Base-by-base conservation (phyloP, 768 basidiomycete genomes). In the Mycena indigotica region DNA sequence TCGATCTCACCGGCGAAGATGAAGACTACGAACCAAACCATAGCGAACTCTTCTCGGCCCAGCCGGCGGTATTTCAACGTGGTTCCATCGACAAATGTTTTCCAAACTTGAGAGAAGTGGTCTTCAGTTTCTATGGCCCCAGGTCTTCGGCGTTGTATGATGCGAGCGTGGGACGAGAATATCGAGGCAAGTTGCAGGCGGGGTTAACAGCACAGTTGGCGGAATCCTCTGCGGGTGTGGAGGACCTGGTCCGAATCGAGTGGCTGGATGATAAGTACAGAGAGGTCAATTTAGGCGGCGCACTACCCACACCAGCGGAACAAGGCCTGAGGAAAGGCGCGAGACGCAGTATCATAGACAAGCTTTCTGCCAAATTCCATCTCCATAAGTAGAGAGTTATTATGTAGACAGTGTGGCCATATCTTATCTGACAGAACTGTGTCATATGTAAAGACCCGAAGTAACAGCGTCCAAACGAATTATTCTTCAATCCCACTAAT, bases 241-340 rank as follows among this genome's bases (percentile, higher is more conserved):
- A 23, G 41, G 41, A 21, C 5, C 41, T 13, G 41, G n/a, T 44
- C 8, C 12, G 23, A 21, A 19, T 44, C 23, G 13, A 44, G n/a
- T 44, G 41, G 41, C 12, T 44, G 41, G 41, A 44, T 19, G 8
- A 16, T 13, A 8, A 44, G 23, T 44, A 23, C 8, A 13, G 41
- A 21, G 23, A 23, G 41, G 41, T 44, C 8, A 21, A 44, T 35
- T 74, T n/a, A n/a, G n/a, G n/a, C n/a, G n/a, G n/a, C n/a, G n/a
- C n/a, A n/a, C n/a, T n/a, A n/a, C n/a, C n/a, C n/a, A n/a, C n/a
- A n/a, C n/a, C n/a, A n/a, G n/a, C n/a, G n/a, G n/a, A n/a, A n/a
- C n/a, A n/a, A n/a, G n/a, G n/a, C n/a, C n/a, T n/a, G n/a, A n/a
- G n/a, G n/a, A n/a, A n/a, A n/a, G n/a, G n/a, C n/a, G n/a, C n/a